Evolutionary conservation across 345 rosid genomes (phyloP), one percentile per base, ranked within the genome.

Genomic region (Arabis alpina): DNA sequence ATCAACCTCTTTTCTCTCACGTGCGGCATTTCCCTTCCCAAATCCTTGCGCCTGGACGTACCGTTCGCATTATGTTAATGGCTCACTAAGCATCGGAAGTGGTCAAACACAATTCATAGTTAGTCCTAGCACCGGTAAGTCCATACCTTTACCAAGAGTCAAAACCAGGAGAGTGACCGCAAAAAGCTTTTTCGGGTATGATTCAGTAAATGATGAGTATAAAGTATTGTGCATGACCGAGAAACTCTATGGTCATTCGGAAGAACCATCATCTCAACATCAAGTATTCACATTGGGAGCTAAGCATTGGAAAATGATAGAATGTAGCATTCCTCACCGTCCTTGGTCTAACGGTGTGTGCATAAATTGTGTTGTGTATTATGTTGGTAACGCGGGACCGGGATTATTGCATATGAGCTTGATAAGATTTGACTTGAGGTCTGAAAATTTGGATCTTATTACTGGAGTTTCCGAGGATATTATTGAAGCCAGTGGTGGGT

Each of bases 361-460:
- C 34, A 67, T 67, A 15, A 40, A 67, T 12, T 62, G 72, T 30
- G 54, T 54, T 67, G 53, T 54, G 8, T 54, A 67, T n/a, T 67
- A 54, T n/a, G 13, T 67, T 28, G 53, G 62, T 43, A 0, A 19
- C 5, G 42, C 56, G 1, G 39, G 8, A 0, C 13, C 8, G 6
- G 27, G n/a, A 4, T 14, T 15, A 34, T 43, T 6, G 10, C 3
- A 32, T 1, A 3, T 1, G 14, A 16, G 23, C n/a, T 8, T 67
- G 10, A 44, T 54, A 34, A 44, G 61, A 44, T 67, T 67, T 6
- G 54, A 56, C 13, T 3, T 67, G 54, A 67, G 1, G 54, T 44
- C 43, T 55, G 63, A 67, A 36, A 16, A 34, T 23, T 44, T 34
- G 24, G 63, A 55, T 68, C 8, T 44, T 30, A 5, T 45, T 4